Evolutionary conservation across 805 yeast genomes (phyloP).

Genomic region (Debaryomyces hansenii): DNA sequence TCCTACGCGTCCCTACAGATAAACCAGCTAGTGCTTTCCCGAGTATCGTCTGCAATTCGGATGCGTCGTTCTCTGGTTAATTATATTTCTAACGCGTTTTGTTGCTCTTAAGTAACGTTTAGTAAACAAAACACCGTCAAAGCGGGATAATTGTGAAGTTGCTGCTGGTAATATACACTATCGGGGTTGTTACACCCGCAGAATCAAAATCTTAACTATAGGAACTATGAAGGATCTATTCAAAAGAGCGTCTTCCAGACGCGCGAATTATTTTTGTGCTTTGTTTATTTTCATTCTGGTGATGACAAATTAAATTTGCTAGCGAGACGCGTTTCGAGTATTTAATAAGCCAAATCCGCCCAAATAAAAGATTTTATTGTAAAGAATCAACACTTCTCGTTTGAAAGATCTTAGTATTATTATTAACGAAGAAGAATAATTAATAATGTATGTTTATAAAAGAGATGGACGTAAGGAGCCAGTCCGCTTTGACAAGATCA

Average conservation of each 20-base stretch:
- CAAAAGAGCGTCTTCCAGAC: not conserved
- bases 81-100: not conserved
- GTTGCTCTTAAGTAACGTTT: not conserved
- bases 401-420: not conserved
- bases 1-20: not conserved
- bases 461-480: conserved; percentile 96
- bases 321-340: conserved; percentile 2
- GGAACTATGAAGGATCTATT: not conserved
- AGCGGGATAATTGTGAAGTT: not conserved
- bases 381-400: not conserved
- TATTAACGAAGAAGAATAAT: not conserved
- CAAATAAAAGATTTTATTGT: not conserved
- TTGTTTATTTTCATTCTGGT: conserved; percentile 1
- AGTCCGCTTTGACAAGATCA: conserved; percentile 93
- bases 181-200: not conserved
- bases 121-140: not conserved
- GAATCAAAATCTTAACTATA: not conserved
- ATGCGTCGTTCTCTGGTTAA: too few species aligned
- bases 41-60: too few species aligned
- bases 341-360: not conserved
- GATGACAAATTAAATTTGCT: conserved; percentile 2
- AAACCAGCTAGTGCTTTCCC: too few species aligned
- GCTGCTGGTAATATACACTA: not conserved
- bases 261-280: not conserved
- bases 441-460: conserved; percentile 76